Evolutionary conservation across 345 rosid species (phyloP).

Genomic region (Mangifera indica): DNA sequence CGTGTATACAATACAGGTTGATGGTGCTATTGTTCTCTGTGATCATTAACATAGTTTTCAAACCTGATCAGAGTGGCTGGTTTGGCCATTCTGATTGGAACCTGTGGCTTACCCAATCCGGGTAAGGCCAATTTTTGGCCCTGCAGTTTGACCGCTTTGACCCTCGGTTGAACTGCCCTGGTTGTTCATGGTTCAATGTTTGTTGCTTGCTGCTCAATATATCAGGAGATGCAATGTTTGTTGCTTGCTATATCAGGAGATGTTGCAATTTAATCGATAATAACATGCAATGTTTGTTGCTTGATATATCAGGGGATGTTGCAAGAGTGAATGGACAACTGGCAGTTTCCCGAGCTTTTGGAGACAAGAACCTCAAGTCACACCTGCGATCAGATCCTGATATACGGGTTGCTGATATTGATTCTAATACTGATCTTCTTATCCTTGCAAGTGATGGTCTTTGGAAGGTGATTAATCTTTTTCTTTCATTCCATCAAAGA

Average conservation of each 20-base stretch:
- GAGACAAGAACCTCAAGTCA: constrained; percentile 65
- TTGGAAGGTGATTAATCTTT: constrained; percentile 51
- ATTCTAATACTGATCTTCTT: constrained; percentile 47
- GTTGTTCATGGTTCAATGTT: no score
- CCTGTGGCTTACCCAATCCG: no score
- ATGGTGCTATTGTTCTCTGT: neutral
- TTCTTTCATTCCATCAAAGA: neutral
- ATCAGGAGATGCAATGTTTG: no score
- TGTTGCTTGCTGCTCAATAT: no score
- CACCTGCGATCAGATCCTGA: constrained; percentile 78
- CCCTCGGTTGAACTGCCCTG: no score
- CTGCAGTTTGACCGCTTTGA: no score
- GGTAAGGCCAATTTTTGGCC: no score
- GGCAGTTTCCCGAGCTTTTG: constrained; percentile 74
- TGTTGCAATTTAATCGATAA: neutral
- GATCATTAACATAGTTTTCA: no score
- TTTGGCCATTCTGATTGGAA: no score
- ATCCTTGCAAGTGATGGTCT: constrained; percentile 74
- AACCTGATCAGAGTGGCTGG: no score
- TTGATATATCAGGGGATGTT: constrained; percentile 54
- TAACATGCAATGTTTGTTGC: constrained; percentile 1
- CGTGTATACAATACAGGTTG: neutral
- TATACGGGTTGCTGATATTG: constrained; percentile 31
- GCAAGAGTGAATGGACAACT: constrained; percentile 71
- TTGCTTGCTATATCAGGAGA: no score